These are phyloP conservation scores for Galerina sulciceps DNA, from an alignment of 768 basidiomycete species.

Conservation along the genomic window DNA sequence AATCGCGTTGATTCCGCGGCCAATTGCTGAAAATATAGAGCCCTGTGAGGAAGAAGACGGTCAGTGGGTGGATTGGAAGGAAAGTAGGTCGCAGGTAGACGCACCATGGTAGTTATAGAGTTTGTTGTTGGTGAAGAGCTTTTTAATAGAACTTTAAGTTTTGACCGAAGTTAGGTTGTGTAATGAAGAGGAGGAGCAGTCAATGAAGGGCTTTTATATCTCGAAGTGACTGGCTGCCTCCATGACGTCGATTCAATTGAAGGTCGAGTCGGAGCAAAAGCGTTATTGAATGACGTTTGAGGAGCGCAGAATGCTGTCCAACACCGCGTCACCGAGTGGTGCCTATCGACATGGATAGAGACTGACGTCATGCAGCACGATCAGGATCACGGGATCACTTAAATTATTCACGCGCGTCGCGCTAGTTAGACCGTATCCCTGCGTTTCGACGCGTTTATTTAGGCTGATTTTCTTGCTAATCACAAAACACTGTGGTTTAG, in stretches of 20 bases:
- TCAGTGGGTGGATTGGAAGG: not conserved
- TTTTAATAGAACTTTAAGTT: no score
- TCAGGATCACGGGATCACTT: not conserved
- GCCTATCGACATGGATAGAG: not conserved
- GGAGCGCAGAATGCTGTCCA: not conserved
- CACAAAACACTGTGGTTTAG: no score
- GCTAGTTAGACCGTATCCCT: no score
- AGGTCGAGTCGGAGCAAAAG: no score
- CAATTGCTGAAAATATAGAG: constrained; percentile 68
- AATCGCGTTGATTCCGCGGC: constrained; percentile 58
- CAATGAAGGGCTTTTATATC: not conserved
- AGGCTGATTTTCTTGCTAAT: no score
- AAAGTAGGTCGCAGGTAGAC: not conserved
- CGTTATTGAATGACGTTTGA: not conserved
- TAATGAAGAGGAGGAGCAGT: not conserved
- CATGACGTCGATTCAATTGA: constrained; percentile 2
- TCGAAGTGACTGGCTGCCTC: no score
- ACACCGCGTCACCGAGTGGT: constrained; percentile 4
- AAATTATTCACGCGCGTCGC: no score
- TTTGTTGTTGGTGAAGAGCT: not conserved
- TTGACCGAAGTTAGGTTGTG: not conserved
- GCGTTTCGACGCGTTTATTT: no score
- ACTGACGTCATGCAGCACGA: not conserved
- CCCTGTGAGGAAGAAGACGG: constrained; percentile 42
- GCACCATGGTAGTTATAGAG: not conserved